Evolutionary conservation across 495 filamentous ascomycete genomes (phyloP).

Genomic region (Aspergillus ostianus): DNA sequence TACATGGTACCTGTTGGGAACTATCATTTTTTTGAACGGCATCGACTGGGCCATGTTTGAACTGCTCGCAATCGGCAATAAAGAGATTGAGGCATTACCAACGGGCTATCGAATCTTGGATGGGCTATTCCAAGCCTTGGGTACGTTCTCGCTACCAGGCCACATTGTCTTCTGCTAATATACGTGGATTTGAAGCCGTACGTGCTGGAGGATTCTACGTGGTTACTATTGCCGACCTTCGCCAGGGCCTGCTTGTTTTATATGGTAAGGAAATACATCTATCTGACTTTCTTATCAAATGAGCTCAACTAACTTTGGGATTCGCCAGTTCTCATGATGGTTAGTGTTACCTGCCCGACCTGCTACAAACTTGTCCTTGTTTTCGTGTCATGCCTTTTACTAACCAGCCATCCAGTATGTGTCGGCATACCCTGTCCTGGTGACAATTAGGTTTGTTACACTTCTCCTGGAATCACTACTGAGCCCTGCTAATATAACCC

Average conservation of each 20-base stretch:
- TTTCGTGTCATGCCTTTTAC: background rate
- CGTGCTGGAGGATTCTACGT: slow-evolving; percentile 84
- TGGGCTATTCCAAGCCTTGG: slow-evolving; percentile 78
- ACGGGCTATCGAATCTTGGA: slow-evolving; percentile 63
- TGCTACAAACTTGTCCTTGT: background rate
- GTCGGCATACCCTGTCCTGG: slow-evolving; percentile 54
- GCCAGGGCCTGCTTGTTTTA: slow-evolving; percentile 70
- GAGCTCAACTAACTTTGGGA: slow-evolving; percentile 12
- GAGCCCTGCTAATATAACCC: slow-evolving; percentile 25
- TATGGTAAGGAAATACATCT: slow-evolving; percentile 48
- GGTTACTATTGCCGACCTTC: slow-evolving; percentile 66
- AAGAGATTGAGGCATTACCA: slow-evolving; percentile 55
- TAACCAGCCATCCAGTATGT: slow-evolving; percentile 51
- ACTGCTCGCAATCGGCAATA: slow-evolving; percentile 73
- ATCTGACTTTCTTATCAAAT: background rate
- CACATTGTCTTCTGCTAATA: slow-evolving; percentile 17
- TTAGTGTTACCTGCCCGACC: slow-evolving; percentile 11
- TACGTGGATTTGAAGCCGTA: slow-evolving; percentile 48
- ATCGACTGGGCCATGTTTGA: slow-evolving; percentile 83
- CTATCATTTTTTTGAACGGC: slow-evolving; percentile 71
- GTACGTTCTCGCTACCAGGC: slow-evolving; percentile 13
- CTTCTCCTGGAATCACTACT: background rate
- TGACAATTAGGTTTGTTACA: slow-evolving; percentile 51
- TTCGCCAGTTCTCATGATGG: slow-evolving; percentile 74
- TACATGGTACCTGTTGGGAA: slow-evolving; percentile 77